phyloP scores from a whole-genome alignment of 768 basidiomycete genomes.

The Coprinellus micaceus region DNA sequence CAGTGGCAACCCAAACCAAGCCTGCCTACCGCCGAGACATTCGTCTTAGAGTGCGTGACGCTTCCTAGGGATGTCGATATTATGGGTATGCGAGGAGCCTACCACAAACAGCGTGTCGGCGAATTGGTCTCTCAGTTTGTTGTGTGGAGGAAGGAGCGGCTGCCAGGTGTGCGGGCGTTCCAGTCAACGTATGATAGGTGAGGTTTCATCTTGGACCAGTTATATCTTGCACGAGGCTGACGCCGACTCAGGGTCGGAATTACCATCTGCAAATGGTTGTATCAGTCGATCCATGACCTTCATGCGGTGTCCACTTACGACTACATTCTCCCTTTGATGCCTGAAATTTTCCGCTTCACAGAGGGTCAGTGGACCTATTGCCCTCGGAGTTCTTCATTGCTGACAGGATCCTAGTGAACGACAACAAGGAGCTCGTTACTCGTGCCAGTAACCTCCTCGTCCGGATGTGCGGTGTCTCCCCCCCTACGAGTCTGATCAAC shows the following conservation, averaged over 20 bases:
- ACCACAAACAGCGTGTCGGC: slow-evolving; percentile 54
- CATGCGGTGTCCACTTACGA: slow-evolving; percentile 76
- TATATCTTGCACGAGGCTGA: too few relatives aligned
- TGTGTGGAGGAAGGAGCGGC: slow-evolving; percentile 64
- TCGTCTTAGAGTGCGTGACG: slow-evolving; percentile 65
- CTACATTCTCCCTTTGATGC: slow-evolving; percentile 80
- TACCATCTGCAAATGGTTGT: slow-evolving; percentile 74
- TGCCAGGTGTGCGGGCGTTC: slow-evolving; percentile 74
- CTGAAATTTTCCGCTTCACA: slow-evolving; percentile 72
- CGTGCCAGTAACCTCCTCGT: slow-evolving; percentile 70
- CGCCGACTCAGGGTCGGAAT: slow-evolving; percentile 48
- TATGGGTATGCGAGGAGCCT: slow-evolving; percentile 66
- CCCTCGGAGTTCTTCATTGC: background rate
- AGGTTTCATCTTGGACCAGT: too few relatives aligned
- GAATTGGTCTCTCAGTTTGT: slow-evolving; percentile 63
- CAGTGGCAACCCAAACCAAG: slow-evolving; percentile 69
- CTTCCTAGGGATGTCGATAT: slow-evolving; percentile 60
- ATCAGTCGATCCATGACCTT: slow-evolving; percentile 68
- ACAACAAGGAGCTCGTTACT: slow-evolving; percentile 66
- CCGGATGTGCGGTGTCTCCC: slow-evolving; percentile 82
- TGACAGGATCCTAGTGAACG: slow-evolving; percentile 46
- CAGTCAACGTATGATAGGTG: slow-evolving; percentile 84
- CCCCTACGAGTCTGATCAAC: slow-evolving; percentile 64
- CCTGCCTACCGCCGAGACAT: slow-evolving; percentile 52
- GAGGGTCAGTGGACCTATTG: slow-evolving; percentile 43